A percentile compares a stretch with the other conserved stretches of the same genome.
Evolutionary conservation across 495 filamentous ascomycete genomes (phyloP).

Genomic region (Talaromyces adpressus): DNA sequence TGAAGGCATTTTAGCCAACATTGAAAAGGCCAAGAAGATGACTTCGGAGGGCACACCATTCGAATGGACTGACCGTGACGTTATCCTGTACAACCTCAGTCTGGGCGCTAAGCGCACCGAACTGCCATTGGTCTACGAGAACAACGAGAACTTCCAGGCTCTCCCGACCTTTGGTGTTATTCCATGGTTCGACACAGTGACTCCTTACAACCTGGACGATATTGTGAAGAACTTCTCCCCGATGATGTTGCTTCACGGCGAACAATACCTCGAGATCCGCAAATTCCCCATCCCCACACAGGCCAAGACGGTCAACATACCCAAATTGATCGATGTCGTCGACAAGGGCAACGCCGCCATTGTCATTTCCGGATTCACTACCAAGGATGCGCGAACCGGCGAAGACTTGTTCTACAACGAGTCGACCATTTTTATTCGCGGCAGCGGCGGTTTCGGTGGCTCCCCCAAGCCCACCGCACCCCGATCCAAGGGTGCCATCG

Average conservation of each 20-base stretch:
- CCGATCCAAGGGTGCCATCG: constrained; percentile 67
- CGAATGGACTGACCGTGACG: constrained; percentile 75
- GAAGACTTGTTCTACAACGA: constrained; percentile 98
- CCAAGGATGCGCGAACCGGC: constrained; percentile 68
- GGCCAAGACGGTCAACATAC: constrained; percentile 71
- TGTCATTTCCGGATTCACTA: constrained; percentile 70
- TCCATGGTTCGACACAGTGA: constrained; percentile 78
- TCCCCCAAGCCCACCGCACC: constrained; percentile 63
- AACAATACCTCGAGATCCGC: constrained; percentile 95
- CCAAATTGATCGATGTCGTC: constrained; percentile 84
- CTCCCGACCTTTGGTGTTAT: constrained; percentile 93
- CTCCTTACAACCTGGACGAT: constrained; percentile 74
- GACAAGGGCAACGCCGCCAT: constrained; percentile 93
- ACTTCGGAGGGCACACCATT: constrained; percentile 71
- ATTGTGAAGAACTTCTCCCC: constrained; percentile 91
- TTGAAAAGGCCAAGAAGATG: constrained; percentile 68
- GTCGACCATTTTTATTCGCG: constrained; percentile 82
- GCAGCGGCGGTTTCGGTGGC: constrained; percentile 87
- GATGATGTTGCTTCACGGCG: constrained; percentile 99
- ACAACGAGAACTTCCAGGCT: constrained; percentile 81
- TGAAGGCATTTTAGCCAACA: constrained; percentile 55
- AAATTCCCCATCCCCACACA: constrained; percentile 91
- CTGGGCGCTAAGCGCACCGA: constrained; percentile 91
- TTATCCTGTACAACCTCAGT: constrained; percentile 93
- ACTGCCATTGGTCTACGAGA: constrained; percentile 81